A percentile compares a stretch with the other conserved stretches of the same genome.
These are phyloP conservation scores for Claviceps cyperi DNA, from an alignment of 2,329 filamentous ascomycete species.

Conservation along the genomic window DNA sequence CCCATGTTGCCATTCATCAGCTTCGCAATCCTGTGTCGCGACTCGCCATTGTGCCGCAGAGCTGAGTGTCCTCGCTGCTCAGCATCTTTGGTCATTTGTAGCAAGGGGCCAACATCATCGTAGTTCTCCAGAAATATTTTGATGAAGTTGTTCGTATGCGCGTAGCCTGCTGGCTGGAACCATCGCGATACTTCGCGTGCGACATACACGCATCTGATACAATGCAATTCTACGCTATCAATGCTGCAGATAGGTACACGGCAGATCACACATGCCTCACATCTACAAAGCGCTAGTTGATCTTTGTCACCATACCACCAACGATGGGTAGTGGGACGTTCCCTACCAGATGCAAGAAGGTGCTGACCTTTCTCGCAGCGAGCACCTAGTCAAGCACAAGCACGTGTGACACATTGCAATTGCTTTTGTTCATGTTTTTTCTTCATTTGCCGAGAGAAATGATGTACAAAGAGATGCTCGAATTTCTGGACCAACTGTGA, in stretches of 20 bases:
- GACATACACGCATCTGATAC: background rate
- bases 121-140: too few relatives aligned
- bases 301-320: background rate
- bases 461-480: conserved; percentile 2
- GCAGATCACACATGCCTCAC: background rate
- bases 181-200: too few relatives aligned
- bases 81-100: too few relatives aligned
- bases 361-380: too few relatives aligned
- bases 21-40: too few relatives aligned
- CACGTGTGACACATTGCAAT: background rate
- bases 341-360: background rate
- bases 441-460: background rate
- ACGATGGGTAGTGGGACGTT: background rate
- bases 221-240: background rate
- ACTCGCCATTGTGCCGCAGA: too few relatives aligned
- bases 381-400: background rate
- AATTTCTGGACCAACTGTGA: conserved; percentile 1
- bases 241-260: background rate
- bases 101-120: too few relatives aligned
- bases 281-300: background rate
- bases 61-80: too few relatives aligned
- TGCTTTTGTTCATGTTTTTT: background rate
- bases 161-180: too few relatives aligned
- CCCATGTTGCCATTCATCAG: too few relatives aligned
- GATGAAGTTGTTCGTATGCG: too few relatives aligned